A percentile compares a stretch with the other conserved stretches of the same genome.
Evolutionary conservation across 495 filamentous ascomycete species (phyloP).

Genomic region (Rostrohypoxylon terebratum): DNA sequence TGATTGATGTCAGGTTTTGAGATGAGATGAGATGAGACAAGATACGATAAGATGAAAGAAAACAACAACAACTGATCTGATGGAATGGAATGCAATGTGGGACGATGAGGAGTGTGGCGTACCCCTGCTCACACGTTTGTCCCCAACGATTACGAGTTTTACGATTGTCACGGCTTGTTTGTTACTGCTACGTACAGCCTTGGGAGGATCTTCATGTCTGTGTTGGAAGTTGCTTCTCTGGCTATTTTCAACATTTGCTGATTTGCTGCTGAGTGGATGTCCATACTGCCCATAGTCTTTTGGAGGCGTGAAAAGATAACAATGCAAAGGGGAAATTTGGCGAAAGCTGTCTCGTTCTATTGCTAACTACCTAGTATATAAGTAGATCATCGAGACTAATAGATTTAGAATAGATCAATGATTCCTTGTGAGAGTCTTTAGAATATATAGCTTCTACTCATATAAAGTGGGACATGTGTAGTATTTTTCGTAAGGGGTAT

Average conservation of each 20-base stretch:
- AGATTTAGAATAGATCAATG: not conserved
- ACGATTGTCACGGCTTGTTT: constrained; percentile 25
- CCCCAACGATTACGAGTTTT: constrained; percentile 32
- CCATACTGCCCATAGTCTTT: not conserved
- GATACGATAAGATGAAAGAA: not conserved
- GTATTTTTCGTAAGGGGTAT: no score
- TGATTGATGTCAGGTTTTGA: not conserved
- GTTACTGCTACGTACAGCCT: not conserved
- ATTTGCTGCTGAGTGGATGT: not conserved
- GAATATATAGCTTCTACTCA: not conserved
- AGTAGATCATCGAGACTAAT: not conserved
- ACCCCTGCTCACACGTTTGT: constrained; percentile 8
- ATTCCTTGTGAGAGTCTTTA: not conserved
- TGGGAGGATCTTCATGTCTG: not conserved
- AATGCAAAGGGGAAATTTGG: not conserved
- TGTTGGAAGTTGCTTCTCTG: not conserved
- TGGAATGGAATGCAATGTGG: constrained; percentile 10
- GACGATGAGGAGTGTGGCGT: constrained; percentile 9
- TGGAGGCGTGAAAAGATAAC: not conserved
- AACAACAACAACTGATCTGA: not conserved
- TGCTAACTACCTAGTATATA: not conserved
- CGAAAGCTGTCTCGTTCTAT: not conserved
- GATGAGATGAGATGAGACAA: not conserved
- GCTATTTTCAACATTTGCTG: not conserved
- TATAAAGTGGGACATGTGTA: not conserved